A percentile compares a stretch with the other conserved stretches of the same genome.
Conservation (phyloP, 495 filamentous ascomycete species). For the Neurospora tetrasperma region DNA sequence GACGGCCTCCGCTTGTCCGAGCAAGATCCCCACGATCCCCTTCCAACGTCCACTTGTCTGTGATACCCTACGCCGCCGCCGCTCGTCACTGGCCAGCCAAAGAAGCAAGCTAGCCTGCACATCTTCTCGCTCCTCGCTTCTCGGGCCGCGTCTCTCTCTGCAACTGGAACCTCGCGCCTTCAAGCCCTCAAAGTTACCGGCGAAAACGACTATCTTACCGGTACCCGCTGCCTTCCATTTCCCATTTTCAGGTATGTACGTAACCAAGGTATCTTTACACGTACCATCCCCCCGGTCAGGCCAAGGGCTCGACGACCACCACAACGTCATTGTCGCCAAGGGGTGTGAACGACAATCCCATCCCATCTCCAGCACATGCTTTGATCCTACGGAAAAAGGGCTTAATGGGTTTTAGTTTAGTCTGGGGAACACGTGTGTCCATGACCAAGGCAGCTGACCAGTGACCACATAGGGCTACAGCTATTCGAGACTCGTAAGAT, state of each 20-base stretch:
- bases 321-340: not conserved
- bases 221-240: not conserved
- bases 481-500: not conserved
- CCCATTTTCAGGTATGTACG: not conserved
- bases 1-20: not conserved
- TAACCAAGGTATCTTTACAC: not conserved
- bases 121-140: not conserved
- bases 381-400: not conserved
- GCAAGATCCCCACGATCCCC: not conserved
- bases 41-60: not conserved
- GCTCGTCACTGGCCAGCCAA: not conserved
- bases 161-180: not conserved
- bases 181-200: not conserved
- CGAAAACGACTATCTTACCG: not conserved
- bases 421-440: not conserved
- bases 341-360: not conserved
- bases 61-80: not conserved
- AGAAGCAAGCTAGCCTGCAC: not conserved
- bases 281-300: not conserved
- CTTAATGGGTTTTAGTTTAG: not conserved
- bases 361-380: not conserved
- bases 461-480: not conserved
- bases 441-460: not conserved
- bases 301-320: not conserved
- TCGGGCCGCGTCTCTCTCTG: not conserved